Conservation (phyloP, 345 rosid species). For the Excoecaria agallocha region DNA sequence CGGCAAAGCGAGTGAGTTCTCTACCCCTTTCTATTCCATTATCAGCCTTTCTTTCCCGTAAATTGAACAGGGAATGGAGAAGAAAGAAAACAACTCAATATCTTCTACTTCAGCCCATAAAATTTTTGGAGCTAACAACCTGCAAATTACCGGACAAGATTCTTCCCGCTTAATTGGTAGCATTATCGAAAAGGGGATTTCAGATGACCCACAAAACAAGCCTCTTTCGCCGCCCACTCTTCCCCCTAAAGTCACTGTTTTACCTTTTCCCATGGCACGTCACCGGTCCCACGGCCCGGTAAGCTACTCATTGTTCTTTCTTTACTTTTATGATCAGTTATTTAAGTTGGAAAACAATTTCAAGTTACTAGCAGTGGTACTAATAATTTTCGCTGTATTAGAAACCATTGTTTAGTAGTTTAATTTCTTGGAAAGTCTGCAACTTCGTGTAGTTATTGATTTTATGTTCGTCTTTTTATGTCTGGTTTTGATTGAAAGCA, state of each 20-base stretch:
- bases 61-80: conserved; percentile 6
- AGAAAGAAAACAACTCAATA: conserved; percentile 15
- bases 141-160: conserved; percentile 25
- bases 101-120: conserved; percentile 5
- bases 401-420: background rate
- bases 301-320: conserved; percentile 20
- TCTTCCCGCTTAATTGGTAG: conserved; percentile 55
- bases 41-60: background rate
- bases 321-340: background rate
- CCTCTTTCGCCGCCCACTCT: conserved; percentile 13
- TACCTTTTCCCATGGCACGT: conserved; percentile 85
- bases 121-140: conserved; percentile 21
- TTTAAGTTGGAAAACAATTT: background rate
- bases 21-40: too few relatives aligned
- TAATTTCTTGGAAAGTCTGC: background rate
- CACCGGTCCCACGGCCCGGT: conserved; percentile 93
- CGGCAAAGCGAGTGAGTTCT: too few relatives aligned
- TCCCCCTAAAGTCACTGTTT: conserved; percentile 58
- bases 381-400: background rate
- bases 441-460: background rate
- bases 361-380: background rate
- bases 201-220: conserved; percentile 27
- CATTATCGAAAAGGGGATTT: conserved; percentile 65
- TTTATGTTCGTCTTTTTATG: background rate
- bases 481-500: background rate